phyloP scores from a whole-genome alignment of 345 rosid species.

The Cardamine resedifolia region DNA sequence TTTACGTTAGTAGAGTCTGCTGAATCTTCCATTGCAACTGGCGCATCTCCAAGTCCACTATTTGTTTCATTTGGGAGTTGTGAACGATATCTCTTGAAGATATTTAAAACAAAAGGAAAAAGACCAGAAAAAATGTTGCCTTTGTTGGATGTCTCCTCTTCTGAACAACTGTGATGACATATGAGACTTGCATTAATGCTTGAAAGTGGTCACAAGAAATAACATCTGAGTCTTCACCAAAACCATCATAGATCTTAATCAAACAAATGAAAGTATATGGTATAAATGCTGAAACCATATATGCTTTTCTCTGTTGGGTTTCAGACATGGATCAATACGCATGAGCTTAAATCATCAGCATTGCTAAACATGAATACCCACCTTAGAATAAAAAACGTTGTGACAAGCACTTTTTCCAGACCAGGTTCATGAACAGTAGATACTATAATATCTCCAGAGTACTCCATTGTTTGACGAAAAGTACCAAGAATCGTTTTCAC shows the following conservation, averaged over 20 bases:
- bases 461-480: constrained; percentile 64
- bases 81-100: constrained; percentile 46
- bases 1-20: constrained; percentile 29
- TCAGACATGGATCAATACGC: not conserved
- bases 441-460: constrained; percentile 57
- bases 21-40: constrained; percentile 28
- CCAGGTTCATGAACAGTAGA: constrained; percentile 60
- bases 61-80: constrained; percentile 38
- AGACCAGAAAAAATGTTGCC: constrained; percentile 65
- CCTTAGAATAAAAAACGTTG: constrained; percentile 70
- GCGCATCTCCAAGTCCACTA: constrained; percentile 28
- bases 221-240: constrained; percentile 16
- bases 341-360: not conserved
- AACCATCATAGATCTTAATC: not conserved
- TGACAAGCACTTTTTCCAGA: constrained; percentile 61
- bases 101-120: constrained; percentile 61
- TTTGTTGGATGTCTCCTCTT: constrained; percentile 38
- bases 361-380: constrained; percentile 38
- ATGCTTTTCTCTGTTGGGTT: not conserved
- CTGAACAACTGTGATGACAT: constrained; percentile 45
- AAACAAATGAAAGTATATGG: not conserved
- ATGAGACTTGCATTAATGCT: constrained; percentile 35
- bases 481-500: constrained; percentile 49
- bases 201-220: not conserved
- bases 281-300: constrained; percentile 1